phyloP scores from a whole-genome alignment of 257 asterid species.

The Pogostemon cablin region DNA sequence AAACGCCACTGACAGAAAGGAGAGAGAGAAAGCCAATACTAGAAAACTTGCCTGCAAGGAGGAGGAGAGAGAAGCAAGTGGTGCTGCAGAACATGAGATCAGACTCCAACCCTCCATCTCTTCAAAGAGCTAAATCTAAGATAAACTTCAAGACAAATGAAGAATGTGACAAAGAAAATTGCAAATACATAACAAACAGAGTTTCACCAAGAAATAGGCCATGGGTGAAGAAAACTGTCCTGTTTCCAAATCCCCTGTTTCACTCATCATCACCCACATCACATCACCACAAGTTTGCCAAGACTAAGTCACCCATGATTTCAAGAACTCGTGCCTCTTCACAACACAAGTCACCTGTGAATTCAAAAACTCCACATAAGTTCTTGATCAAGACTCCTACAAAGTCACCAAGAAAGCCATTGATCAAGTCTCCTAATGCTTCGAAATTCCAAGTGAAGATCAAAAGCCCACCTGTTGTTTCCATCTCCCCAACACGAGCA shows the following conservation, averaged over 20 bases:
- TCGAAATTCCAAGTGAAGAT: constrained; percentile 52
- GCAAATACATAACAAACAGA: constrained; percentile 70
- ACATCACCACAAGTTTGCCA: constrained; percentile 49
- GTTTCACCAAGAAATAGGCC: constrained; percentile 87
- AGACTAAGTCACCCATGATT: constrained; percentile 62
- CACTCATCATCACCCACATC: constrained; percentile 67
- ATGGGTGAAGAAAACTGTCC: constrained; percentile 82
- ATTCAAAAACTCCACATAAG: constrained; percentile 65
- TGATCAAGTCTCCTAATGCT: constrained; percentile 7
- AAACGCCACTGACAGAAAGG: constrained; percentile 60
- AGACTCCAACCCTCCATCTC: constrained; percentile 43
- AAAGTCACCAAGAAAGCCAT: constrained; percentile 40
- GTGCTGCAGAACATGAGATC: constrained; percentile 44
- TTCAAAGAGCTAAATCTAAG: constrained; percentile 62
- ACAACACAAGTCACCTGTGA: constrained; percentile 58
- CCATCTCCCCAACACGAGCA: constrained; percentile 59
- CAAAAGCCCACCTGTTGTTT: constrained; percentile 36
- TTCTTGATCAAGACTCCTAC: constrained; percentile 52
- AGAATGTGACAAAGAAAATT: constrained; percentile 64
- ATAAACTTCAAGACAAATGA: constrained; percentile 74
- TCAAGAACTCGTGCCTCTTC: constrained; percentile 56
- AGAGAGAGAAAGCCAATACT: constrained; percentile 42
- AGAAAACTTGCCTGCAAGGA: constrained; percentile 54
- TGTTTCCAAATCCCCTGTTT: constrained; percentile 83
- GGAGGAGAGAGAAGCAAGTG: constrained; percentile 70